Evolutionary conservation across 1,284 basidiomycete species (phyloP).

Genomic region (Anthracocystis setariae): DNA sequence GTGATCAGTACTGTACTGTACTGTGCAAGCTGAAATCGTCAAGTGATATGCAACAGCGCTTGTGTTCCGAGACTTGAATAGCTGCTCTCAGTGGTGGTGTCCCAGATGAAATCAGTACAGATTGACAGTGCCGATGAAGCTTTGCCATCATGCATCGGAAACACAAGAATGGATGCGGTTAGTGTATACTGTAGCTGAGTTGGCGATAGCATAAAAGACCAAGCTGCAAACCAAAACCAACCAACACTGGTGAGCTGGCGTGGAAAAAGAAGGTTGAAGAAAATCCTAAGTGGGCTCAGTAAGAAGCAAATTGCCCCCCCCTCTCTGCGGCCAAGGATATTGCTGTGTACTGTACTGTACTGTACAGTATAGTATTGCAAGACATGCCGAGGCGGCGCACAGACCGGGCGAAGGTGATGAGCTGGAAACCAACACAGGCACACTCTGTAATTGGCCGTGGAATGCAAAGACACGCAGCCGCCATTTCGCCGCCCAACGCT

Average conservation of each 20-base stretch:
- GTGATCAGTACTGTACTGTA: too few relatives aligned
- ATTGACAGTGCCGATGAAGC: not conserved
- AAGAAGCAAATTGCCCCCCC: not conserved
- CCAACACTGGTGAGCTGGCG: constrained; percentile 8
- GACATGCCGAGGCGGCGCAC: constrained; percentile 15
- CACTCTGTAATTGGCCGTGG: constrained; percentile 17
- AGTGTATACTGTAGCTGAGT: constrained; percentile 1
- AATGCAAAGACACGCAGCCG: constrained; percentile 10
- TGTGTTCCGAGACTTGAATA: too few relatives aligned
- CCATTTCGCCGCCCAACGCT: too few relatives aligned
- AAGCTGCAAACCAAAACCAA: not conserved
- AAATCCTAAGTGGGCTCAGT: constrained; percentile 4
- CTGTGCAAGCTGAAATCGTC: too few relatives aligned
- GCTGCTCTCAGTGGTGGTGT: not conserved
- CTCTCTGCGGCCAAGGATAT: too few relatives aligned
- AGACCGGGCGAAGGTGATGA: constrained; percentile 30
- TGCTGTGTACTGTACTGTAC: too few relatives aligned
- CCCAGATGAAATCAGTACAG: too few relatives aligned
- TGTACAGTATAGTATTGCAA: too few relatives aligned
- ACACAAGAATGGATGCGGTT: not conserved
- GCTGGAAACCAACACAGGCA: constrained; percentile 13
- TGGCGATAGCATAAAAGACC: too few relatives aligned
- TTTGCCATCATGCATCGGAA: not conserved
- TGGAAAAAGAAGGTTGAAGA: constrained; percentile 29
- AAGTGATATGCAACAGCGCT: too few relatives aligned